Evolutionary conservation across 768 basidiomycete species (phyloP).

Genomic region (Mycena latifolia): DNA sequence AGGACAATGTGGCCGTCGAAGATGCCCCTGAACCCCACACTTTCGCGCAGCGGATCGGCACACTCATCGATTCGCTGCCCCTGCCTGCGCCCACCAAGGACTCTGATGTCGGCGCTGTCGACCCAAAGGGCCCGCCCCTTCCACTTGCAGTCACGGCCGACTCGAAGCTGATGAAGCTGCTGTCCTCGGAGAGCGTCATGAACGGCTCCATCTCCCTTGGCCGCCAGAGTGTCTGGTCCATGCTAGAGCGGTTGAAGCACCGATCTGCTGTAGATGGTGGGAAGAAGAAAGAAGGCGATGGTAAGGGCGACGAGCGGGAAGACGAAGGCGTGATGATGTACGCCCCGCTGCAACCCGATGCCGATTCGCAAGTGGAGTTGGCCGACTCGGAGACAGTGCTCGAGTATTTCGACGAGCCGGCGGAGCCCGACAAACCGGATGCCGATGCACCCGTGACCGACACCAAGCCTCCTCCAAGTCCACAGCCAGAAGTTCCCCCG

Average conservation of each 20-base stretch:
- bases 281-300: conserved; percentile 35
- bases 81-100: conserved; percentile 33
- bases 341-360: conserved; percentile 73
- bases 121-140: conserved; percentile 49
- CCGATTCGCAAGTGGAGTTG: conserved; percentile 74
- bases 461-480: conserved; percentile 33
- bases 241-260: conserved; percentile 63
- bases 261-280: conserved; percentile 1
- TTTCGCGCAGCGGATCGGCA: conserved; percentile 31
- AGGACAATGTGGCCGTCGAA: conserved; percentile 13
- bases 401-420: conserved; percentile 56
- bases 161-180: conserved; percentile 58
- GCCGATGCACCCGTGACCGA: too few species aligned
- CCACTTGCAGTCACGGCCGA: conserved; percentile 44
- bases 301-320: conserved; percentile 27
- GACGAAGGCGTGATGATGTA: conserved; percentile 82
- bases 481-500: conserved; percentile 12
- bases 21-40: conserved; percentile 30
- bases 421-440: conserved; percentile 12
- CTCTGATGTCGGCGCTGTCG: conserved; percentile 32
- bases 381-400: conserved; percentile 71
- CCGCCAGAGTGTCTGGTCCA: conserved; percentile 68
- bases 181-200: conserved; percentile 76
- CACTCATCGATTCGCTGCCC: conserved; percentile 41
- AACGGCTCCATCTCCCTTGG: conserved; percentile 57